phyloP scores from a whole-genome alignment of 2,329 filamentous ascomycete species.

The Microascus cirrosus region DNA sequence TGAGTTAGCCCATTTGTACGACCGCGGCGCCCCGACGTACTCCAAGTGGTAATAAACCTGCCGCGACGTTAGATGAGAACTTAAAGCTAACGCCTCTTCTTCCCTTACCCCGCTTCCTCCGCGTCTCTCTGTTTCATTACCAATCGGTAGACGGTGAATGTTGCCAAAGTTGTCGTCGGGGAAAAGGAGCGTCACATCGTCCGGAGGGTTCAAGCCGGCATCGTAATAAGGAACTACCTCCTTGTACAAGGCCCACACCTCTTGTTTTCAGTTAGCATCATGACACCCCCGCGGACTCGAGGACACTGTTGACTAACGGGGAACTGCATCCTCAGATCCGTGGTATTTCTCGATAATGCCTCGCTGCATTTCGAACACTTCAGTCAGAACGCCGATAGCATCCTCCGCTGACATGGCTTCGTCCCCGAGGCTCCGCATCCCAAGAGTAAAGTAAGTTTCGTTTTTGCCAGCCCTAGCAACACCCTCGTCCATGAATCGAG shows the following conservation, averaged over 20 bases:
- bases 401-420: conserved; percentile 13
- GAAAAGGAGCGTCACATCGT: conserved; percentile 49
- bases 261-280: conserved; percentile 17
- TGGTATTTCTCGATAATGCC: conserved; percentile 7
- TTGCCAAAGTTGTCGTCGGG: conserved; percentile 52
- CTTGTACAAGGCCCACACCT: conserved; percentile 53
- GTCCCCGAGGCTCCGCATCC: conserved; percentile 51
- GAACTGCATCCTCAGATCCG: conserved; percentile 4
- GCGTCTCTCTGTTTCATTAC: conserved; percentile 37
- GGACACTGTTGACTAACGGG: neutral
- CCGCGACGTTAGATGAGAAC: conserved; percentile 13
- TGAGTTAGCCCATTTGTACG: conserved; percentile 49
- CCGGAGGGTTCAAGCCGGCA: conserved; percentile 38
- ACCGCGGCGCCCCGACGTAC: conserved; percentile 34
- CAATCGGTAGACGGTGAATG: conserved; percentile 40
- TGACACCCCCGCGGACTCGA: no score
- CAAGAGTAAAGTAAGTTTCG: conserved; percentile 47
- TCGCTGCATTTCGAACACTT: conserved; percentile 6
- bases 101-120: conserved; percentile 41
- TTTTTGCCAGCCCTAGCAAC: conserved; percentile 39
- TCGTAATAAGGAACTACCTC: conserved; percentile 51
- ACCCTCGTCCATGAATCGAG: conserved; percentile 45
- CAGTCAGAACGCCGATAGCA: conserved; percentile 4
- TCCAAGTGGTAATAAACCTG: conserved; percentile 45
- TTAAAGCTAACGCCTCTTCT: neutral